A percentile compares a stretch with the other conserved stretches of the same genome.
Conservation (phyloP, 345 rosid species). For the Hibiscus mutabilis region DNA sequence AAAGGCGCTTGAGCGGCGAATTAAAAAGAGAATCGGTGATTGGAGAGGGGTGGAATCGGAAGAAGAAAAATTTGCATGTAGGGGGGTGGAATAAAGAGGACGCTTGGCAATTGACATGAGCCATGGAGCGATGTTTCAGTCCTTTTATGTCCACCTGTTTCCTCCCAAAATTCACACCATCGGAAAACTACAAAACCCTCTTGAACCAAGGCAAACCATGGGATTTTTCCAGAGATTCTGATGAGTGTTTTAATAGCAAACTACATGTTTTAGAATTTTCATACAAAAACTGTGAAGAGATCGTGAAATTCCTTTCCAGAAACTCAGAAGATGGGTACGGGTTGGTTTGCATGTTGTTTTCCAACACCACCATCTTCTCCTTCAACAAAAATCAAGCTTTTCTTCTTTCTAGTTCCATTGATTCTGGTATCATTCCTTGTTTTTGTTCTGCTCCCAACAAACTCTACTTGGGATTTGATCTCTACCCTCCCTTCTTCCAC, state of each 20-base stretch:
- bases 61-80: slow-evolving; percentile 32
- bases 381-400: background rate
- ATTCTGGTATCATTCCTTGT: background rate
- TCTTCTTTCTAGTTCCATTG: slow-evolving; percentile 5
- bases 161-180: background rate
- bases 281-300: background rate
- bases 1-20: background rate
- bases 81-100: slow-evolving; percentile 2
- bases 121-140: background rate
- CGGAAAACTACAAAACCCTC: background rate
- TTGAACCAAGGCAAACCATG: background rate
- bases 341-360: background rate
- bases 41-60: slow-evolving; percentile 22
- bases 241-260: background rate
- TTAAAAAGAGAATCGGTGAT: slow-evolving; percentile 5
- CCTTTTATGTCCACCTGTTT: slow-evolving; percentile 19
- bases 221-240: background rate
- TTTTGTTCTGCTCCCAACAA: slow-evolving; percentile 3
- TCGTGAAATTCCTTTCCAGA: background rate
- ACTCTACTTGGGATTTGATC: slow-evolving; percentile 6
- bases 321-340: background rate
- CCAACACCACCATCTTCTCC: background rate
- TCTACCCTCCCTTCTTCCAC: slow-evolving; percentile 4
- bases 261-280: background rate
- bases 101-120: slow-evolving; percentile 41